Percentiles rank a stretch among this genome's conserved stretches.
These are phyloP conservation scores for Hypoxylon sp. DNA, from an alignment of 2,329 filamentous ascomycete genomes.

Conservation along the genomic window DNA sequence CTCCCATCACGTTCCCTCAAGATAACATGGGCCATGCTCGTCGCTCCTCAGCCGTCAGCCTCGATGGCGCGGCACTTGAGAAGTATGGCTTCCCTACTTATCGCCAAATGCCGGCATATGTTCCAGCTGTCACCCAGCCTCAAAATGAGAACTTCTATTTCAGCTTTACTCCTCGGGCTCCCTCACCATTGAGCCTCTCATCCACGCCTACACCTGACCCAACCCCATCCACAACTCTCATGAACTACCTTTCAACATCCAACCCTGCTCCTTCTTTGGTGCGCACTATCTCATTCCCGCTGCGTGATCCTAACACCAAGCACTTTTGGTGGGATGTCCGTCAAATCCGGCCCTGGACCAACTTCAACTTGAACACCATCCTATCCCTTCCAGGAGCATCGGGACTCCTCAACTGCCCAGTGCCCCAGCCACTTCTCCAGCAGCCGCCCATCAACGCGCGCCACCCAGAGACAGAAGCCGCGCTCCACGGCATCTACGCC, in stretches of 20 bases:
- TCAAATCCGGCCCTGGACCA: conserved; percentile 85
- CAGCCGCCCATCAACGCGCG: conserved; percentile 70
- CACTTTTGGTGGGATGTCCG: conserved; percentile 98
- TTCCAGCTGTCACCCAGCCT: conserved; percentile 55
- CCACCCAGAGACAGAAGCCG: conserved; percentile 82
- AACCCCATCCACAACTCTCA: conserved; percentile 76
- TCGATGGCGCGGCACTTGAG: conserved; percentile 76
- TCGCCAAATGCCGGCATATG: conserved; percentile 76
- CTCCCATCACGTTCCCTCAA: conserved; percentile 72
- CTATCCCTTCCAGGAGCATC: conserved; percentile 80
- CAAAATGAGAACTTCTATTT: conserved; percentile 64
- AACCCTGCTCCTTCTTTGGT: conserved; percentile 89
- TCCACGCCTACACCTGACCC: conserved; percentile 63
- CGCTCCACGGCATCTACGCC: conserved; percentile 81
- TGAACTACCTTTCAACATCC: conserved; percentile 81
- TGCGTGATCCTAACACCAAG: conserved; percentile 77
- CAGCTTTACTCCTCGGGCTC: conserved; percentile 63
- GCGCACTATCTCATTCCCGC: conserved; percentile 79
- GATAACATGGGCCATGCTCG: conserved; percentile 64
- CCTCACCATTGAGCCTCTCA: conserved; percentile 57
- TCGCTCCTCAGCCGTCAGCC: conserved; percentile 76
- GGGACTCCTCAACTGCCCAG: conserved; percentile 78
- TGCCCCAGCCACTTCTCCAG: conserved; percentile 74
- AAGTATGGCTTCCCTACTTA: conserved; percentile 89
- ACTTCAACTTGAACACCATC: conserved; percentile 82